Evolutionary conservation across 495 filamentous ascomycete species (phyloP), one percentile per base, ranked within the genome.

Genomic region (Xylaria venustula): DNA sequence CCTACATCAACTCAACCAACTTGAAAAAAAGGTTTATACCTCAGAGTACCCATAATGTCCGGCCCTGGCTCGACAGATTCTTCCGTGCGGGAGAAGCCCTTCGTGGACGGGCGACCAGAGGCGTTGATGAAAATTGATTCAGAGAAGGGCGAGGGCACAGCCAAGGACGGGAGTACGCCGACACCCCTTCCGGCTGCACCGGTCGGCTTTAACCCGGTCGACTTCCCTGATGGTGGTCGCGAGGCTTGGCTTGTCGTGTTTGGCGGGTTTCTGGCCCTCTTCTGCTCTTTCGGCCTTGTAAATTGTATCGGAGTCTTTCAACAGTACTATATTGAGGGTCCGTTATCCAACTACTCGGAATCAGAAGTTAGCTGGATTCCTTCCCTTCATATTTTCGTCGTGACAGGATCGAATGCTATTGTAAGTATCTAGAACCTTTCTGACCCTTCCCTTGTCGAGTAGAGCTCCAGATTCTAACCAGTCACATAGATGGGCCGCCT

Each of bases 221-320:
- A 73, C 53, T 73, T 80, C 63, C 87, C 86, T 2, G 87, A 90
- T 71, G 86, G 86, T 40, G 87, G 87, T 1, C n/a, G 74, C 7
- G 67, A 79, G 53, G 87, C 87, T 19, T 90, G 87, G 85, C 65
- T 84, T 28, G 75, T 76, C 1, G 85, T 90, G 0, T 60, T 83
- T 2, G 87, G 88, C 34, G 83, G 77, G 0, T 90, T 85, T 69
- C 84, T 77, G 28, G 79, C 77, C 36, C 63, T 88, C 47, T 87
- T 87, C 64, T 81, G 79, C 55, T 81, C 78, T 54, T 87, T 87
- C 63, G 84, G 85, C 6, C 83, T 81, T 75, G 81, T 88, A 41
- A 87, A 87, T 63, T 81, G 82, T 55, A 85, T 89, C 53, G 87
- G 86, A 17, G 77, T 85, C 32, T 87, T 86, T 68, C 79, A 85